Conservation (phyloP, 331 rosid species). For the Malus hybrid region DNA sequence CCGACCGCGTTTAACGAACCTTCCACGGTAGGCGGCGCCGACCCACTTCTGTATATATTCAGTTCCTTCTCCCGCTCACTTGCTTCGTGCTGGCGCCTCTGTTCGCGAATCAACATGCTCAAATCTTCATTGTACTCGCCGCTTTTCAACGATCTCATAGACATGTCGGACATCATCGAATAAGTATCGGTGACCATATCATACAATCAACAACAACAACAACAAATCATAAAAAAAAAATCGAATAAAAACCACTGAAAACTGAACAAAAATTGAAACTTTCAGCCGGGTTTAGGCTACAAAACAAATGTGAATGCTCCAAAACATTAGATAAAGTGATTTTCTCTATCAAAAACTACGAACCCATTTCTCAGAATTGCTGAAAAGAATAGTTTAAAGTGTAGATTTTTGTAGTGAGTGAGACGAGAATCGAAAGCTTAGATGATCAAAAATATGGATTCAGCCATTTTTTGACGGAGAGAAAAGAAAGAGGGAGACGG, state of each 20-base stretch:
- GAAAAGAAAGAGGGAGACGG: neutral
- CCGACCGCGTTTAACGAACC: conserved; percentile 40
- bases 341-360: conserved; percentile 7
- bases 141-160: conserved; percentile 60
- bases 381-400: neutral
- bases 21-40: conserved; percentile 53
- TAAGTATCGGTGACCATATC: conserved; percentile 61
- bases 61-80: conserved; percentile 35
- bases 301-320: conserved; percentile 10
- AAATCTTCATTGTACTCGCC: conserved; percentile 42
- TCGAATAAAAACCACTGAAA: neutral
- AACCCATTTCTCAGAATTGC: conserved; percentile 8
- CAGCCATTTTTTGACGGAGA: conserved; percentile 39
- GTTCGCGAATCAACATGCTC: conserved; percentile 32
- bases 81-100: conserved; percentile 27
- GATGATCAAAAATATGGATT: conserved; percentile 28
- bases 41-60: conserved; percentile 40
- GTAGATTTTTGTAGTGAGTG: conserved; percentile 7
- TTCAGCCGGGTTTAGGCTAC: conserved; percentile 23
- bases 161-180: conserved; percentile 65
- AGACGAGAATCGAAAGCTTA: conserved; percentile 25
- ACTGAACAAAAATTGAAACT: conserved; percentile 29
- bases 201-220: neutral
- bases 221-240: neutral
- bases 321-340: neutral